phyloP scores from a whole-genome alignment of 2,329 filamentous ascomycete species.

The Penicillium sp. region DNA sequence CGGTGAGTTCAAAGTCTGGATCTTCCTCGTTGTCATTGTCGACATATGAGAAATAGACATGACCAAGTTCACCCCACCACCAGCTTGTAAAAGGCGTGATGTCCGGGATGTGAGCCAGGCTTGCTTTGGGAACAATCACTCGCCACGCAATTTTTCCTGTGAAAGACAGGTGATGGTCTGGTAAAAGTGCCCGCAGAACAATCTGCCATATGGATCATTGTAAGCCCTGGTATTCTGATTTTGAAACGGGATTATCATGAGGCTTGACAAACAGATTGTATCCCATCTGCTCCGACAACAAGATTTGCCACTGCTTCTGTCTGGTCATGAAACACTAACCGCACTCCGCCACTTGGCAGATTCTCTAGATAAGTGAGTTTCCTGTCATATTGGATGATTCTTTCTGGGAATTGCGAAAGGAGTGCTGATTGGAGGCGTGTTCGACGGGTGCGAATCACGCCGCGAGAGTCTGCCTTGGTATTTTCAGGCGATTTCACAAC shows the following conservation, averaged over 20 bases:
- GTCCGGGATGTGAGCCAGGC: constrained; percentile 40
- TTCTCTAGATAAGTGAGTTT: constrained; percentile 52
- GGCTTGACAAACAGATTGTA: constrained; percentile 50
- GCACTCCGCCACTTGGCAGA: constrained; percentile 43
- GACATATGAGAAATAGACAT: constrained; percentile 52
- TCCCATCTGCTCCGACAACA: constrained; percentile 60
- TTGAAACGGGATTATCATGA: not conserved
- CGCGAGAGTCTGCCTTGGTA: constrained; percentile 23
- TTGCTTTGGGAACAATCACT: constrained; percentile 48
- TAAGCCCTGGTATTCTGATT: not conserved
- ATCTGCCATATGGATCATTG: constrained; percentile 34
- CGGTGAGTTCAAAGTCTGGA: constrained; percentile 49
- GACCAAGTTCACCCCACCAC: constrained; percentile 54
- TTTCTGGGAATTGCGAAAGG: constrained; percentile 53
- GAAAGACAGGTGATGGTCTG: constrained; percentile 54
- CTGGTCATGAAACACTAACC: constrained; percentile 56
- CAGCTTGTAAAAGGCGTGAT: constrained; percentile 46
- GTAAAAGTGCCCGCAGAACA: constrained; percentile 51
- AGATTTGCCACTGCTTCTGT: constrained; percentile 50
- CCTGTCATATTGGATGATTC: constrained; percentile 54
- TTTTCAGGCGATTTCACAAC: constrained; percentile 35
- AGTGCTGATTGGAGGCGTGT: constrained; percentile 57
- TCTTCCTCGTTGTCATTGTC: constrained; percentile 41
- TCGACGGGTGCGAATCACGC: constrained; percentile 37
- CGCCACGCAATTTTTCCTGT: constrained; percentile 59